phyloP scores from a whole-genome alignment of 2,329 filamentous ascomycete genomes.

The Cytospora piceicola region DNA sequence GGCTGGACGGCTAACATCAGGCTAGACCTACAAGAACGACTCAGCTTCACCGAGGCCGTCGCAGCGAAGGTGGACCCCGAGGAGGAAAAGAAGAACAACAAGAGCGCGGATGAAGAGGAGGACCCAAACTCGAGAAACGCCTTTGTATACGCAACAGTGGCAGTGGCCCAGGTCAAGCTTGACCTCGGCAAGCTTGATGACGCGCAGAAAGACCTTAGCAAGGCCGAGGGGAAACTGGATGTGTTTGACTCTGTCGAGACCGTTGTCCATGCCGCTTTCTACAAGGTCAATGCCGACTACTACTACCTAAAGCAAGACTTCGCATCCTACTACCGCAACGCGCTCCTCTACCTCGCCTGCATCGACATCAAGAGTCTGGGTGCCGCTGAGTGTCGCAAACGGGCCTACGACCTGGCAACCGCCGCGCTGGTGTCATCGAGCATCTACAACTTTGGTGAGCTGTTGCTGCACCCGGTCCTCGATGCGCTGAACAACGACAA shows the following conservation, averaged over 20 bases:
- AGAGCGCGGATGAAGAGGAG: constrained; percentile 31
- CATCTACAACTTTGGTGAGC: constrained; percentile 99
- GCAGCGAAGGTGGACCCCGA: constrained; percentile 89
- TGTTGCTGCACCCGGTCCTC: constrained; percentile 95
- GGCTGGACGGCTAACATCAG: constrained; percentile 17
- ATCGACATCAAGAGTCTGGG: constrained; percentile 80
- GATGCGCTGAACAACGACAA: constrained; percentile 74
- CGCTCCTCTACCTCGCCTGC: constrained; percentile 95
- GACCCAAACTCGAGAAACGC: constrained; percentile 76
- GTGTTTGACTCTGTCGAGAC: constrained; percentile 94
- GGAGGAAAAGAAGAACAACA: constrained; percentile 46
- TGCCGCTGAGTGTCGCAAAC: constrained; percentile 73
- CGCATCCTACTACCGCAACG: constrained; percentile 95
- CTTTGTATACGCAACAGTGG: constrained; percentile 89
- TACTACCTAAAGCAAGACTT: constrained; percentile 94
- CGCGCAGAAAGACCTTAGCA: constrained; percentile 83
- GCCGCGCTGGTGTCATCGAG: constrained; percentile 90
- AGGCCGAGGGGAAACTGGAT: constrained; percentile 85
- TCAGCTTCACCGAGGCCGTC: constrained; percentile 81
- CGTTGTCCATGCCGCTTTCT: constrained; percentile 94
- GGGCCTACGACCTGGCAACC: constrained; percentile 91
- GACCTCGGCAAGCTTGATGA: constrained; percentile 78
- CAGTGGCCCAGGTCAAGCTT: constrained; percentile 86
- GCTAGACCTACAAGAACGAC: constrained; percentile 81
- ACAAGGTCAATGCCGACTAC: constrained; percentile 92